Evolutionary conservation across 2,329 filamentous ascomycete species (phyloP).

Genomic region (Cadophora sp.): DNA sequence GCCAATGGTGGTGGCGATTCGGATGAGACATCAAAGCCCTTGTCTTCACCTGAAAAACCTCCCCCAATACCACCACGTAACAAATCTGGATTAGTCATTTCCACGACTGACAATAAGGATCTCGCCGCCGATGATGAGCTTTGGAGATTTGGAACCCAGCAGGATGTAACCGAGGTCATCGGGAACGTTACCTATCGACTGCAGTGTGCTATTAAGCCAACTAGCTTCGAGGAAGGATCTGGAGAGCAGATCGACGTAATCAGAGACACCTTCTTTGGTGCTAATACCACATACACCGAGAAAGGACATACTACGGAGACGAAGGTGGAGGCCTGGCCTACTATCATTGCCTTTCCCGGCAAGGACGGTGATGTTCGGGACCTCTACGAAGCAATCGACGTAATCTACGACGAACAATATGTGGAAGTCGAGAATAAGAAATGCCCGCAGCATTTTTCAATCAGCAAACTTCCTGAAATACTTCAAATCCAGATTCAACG

Average conservation of each 20-base stretch:
- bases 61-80: constrained; percentile 45
- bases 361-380: constrained; percentile 56
- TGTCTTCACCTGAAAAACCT: constrained; percentile 40
- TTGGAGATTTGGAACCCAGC: constrained; percentile 61
- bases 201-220: constrained; percentile 83
- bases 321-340: constrained; percentile 52
- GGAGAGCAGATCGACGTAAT: constrained; percentile 84
- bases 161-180: constrained; percentile 96
- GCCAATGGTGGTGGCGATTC: constrained; percentile 45
- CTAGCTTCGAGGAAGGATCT: constrained; percentile 64
- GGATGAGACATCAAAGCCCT: constrained; percentile 15
- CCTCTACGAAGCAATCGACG: constrained; percentile 85
- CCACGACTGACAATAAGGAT: constrained; percentile 39
- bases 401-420: constrained; percentile 81
- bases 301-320: constrained; percentile 54
- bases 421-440: constrained; percentile 69
- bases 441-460: constrained; percentile 71
- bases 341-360: constrained; percentile 66
- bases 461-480: constrained; percentile 80
- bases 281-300: constrained; percentile 64
- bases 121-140: constrained; percentile 42
- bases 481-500: constrained; percentile 91
- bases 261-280: constrained; percentile 72
- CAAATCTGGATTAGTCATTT: constrained; percentile 42
- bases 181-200: constrained; percentile 89